Evolutionary conservation across 148 eudicot species (phyloP), one percentile per base, ranked within the genome.

Genomic region (Heliosperma pusillum): DNA sequence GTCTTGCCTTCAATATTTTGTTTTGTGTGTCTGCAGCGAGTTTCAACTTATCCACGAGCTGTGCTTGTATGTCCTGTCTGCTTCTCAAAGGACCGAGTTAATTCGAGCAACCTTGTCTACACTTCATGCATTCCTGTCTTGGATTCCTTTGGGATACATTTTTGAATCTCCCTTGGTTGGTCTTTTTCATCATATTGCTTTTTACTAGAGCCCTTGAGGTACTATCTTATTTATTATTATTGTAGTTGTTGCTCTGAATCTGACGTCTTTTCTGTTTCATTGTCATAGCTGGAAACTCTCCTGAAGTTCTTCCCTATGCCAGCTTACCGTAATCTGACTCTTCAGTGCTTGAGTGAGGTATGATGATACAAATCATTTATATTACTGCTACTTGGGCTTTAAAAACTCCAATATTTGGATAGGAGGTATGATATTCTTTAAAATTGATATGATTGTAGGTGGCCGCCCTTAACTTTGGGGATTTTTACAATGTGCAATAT

Each of bases 61-160:
- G 78, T 95, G 97, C 90, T 82, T 95, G 27, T 95, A 92, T 84
- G 99, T 95, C 42, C 85, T 95, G 76, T 92, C 97, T 12, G 99
- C 92, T 74, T 95, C 99, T 65, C 97, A 89, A 75, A 87, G 94
- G 83, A 82, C 94, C 36, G 99, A 95, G 83, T 87, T 95, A 75
- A 88, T 92, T 73, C 85, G 97, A 72, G 94, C 99, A 69, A 95
- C 99, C 12, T 82, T 95, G 70, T 84, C 97, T 19, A 95, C 99
- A 66, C 82, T 95, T 81, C 99, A 95, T 84, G 99, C 97, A 17
- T 95, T 95, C 73, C 90, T 95, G 60, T 95, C 99, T 10, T 95
- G 99, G 97, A 92, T 95, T 86, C 99, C 99, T 44, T 79, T 95
- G 82, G 99, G 99, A 70, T 95, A 95, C 83, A 95, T 95, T 67